phyloP scores from a whole-genome alignment of 2,329 filamentous ascomycete genomes.

The Setomelanomma holmii region DNA sequence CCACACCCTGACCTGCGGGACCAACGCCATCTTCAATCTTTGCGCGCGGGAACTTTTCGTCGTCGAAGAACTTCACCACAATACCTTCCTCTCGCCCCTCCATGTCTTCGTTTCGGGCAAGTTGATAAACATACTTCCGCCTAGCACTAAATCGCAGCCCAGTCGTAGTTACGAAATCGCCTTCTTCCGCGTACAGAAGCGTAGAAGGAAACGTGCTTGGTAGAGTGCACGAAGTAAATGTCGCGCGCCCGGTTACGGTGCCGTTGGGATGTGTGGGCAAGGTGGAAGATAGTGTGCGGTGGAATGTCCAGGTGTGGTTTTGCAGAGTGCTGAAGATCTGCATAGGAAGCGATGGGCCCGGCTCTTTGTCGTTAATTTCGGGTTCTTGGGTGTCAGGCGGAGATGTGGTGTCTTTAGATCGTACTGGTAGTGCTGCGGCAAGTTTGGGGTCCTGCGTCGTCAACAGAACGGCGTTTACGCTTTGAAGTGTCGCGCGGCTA shows the following conservation, averaged over 20 bases:
- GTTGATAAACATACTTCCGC: constrained; percentile 75
- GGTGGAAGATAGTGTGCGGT: constrained; percentile 62
- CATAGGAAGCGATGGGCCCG: too few species aligned
- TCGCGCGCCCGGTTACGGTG: constrained; percentile 69
- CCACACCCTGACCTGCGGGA: constrained; percentile 57
- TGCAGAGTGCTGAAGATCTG: constrained; percentile 24
- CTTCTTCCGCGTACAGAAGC: constrained; percentile 73
- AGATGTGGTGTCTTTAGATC: neutral
- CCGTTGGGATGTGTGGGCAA: constrained; percentile 70
- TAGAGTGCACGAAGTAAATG: constrained; percentile 64
- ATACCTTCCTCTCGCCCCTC: neutral
- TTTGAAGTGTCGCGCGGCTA: constrained; percentile 83
- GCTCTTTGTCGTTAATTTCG: too few species aligned
- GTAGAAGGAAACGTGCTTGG: constrained; percentile 51
- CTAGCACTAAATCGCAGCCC: constrained; percentile 65
- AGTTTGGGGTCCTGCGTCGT: constrained; percentile 3
- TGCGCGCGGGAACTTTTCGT: constrained; percentile 10
- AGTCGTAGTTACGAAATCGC: constrained; percentile 65
- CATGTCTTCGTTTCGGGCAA: constrained; percentile 50
- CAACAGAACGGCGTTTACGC: constrained; percentile 91
- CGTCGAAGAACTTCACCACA: constrained; percentile 21
- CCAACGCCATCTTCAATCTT: constrained; percentile 13
- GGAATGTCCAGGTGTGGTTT: constrained; percentile 65
- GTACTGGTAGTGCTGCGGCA: constrained; percentile 1
- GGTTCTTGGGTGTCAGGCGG: neutral